Evolutionary conservation across 495 filamentous ascomycete genomes (phyloP).

Genomic region (Trichocladium antarcticum): DNA sequence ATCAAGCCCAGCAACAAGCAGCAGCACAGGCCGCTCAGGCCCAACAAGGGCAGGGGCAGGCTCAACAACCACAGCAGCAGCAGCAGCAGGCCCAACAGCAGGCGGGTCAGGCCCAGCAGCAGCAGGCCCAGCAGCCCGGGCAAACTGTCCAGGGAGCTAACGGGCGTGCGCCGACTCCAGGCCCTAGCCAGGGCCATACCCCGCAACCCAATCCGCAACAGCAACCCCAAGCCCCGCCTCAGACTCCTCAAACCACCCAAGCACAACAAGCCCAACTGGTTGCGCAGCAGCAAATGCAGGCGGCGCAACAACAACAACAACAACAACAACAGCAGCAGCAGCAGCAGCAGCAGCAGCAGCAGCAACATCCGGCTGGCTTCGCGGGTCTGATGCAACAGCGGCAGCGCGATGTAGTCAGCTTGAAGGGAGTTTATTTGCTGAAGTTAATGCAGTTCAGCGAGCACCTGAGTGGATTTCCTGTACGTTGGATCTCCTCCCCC

Average conservation of each 20-base stretch:
- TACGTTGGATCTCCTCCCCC: constrained; percentile 28
- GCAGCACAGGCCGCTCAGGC: constrained; percentile 43
- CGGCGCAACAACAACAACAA: constrained; percentile 7
- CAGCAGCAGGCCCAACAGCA: constrained; percentile 23
- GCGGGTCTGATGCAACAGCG: constrained; percentile 36
- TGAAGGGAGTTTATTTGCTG: constrained; percentile 50
- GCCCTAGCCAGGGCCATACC: constrained; percentile 21
- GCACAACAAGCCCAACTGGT: constrained; percentile 41
- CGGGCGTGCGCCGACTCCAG: constrained; percentile 24
- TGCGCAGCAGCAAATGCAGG: constrained; percentile 10
- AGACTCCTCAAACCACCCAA: constrained; percentile 38
- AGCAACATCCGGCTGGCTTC: constrained; percentile 14
- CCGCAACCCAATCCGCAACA: constrained; percentile 33
- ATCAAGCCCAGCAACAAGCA: constrained; percentile 33
- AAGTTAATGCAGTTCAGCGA: constrained; percentile 60
- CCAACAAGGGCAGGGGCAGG: constrained; percentile 30
- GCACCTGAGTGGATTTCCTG: constrained; percentile 52
- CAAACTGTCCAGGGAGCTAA: constrained; percentile 24
- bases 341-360: constrained; percentile 7
- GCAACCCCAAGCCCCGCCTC: constrained; percentile 31
- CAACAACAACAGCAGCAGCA: constrained; percentile 4
- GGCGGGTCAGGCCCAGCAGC: constrained; percentile 22
- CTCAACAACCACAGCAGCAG: constrained; percentile 28
- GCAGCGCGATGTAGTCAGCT: constrained; percentile 39
- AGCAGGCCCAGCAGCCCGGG: constrained; percentile 34